These are phyloP conservation scores for Corymbia calophylla DNA, from an alignment of 441 rosid genomes.

Conservation along the genomic window DNA sequence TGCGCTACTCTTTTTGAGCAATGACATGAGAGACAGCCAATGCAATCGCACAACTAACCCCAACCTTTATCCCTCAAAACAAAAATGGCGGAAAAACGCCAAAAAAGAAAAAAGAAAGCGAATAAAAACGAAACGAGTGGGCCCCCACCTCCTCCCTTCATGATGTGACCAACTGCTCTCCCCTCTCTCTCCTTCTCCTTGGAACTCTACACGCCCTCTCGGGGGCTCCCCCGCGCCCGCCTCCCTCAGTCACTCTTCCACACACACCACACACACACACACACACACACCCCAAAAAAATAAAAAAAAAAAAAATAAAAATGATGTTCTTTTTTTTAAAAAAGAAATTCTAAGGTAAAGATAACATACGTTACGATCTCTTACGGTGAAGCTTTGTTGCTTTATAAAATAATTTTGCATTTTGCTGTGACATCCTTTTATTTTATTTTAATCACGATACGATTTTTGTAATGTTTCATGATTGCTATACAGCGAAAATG, in stretches of 20 bases:
- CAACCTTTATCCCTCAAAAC: not conserved
- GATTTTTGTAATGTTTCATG: no score
- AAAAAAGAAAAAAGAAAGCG: not conserved
- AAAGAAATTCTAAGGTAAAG: not conserved
- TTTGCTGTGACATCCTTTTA: not conserved
- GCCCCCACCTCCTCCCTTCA: no score
- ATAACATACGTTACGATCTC: not conserved
- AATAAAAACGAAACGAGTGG: not conserved
- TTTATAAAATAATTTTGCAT: not conserved
- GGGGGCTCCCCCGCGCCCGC: not conserved
- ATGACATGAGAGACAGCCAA: not conserved
- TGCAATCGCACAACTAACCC: not conserved
- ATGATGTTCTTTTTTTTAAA: rapidly evolving
- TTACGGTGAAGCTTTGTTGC: no score
- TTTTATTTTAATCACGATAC: not conserved
- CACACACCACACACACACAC: not conserved
- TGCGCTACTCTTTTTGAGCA: not conserved
- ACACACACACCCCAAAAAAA: no score
- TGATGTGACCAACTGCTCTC: not conserved
- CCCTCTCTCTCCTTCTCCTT: not conserved
- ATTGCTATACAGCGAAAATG: no score
- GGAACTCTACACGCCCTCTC: not conserved
- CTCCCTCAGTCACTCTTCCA: not conserved
- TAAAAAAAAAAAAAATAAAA: no score
- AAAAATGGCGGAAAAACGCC: not conserved